Evolutionary conservation across 495 filamentous ascomycete genomes (phyloP), one percentile per base, ranked within the genome.

Genomic region (Pyrenopolyporus hunteri): DNA sequence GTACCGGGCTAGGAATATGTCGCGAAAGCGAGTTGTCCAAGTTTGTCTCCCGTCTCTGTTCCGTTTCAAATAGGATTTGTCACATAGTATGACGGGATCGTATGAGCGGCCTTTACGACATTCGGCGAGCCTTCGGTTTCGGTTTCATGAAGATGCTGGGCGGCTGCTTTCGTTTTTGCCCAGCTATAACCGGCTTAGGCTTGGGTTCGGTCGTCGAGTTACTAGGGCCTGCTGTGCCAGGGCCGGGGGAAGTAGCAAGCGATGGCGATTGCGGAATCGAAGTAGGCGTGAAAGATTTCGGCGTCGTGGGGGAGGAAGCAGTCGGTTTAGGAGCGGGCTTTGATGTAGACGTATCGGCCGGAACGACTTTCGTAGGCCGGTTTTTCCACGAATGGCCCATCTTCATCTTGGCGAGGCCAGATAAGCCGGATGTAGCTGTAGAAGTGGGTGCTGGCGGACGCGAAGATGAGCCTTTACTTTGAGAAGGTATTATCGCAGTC

Each of bases 81-180:
- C n/a, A n/a, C n/a, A n/a, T n/a, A n/a, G n/a, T n/a, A n/a, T n/a
- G n/a, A n/a, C n/a, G n/a, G n/a, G n/a, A n/a, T n/a, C 9, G 37
- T 16, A 19, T 6, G 6, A 13, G 45, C 10, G 3, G n/a, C 46
- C 26, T 22, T 55, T 31, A 60, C 17, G 49, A 66, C 35, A 49
- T 52, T 6, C 68, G 65, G 22, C 55, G 50, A 20, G 17, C 13
- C 42, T 71, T 71, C 4, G 50, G 28, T 46, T 65, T 66, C 1
- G 66, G 68, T 19, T 54, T 53, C 71, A 75, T 74, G 33, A 77
- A 77, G 6, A 74, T 36, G 57, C 69, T 67, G 7, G 67, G 67
- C 3, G 63, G 40, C 6, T 36, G 19, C 40, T 73, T 75, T 43
- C 70, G 59, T 48, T 74, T 73, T 37, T 53, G 62, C 13, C 55